These are phyloP conservation scores for Myriosclerotinia curreyana DNA, from an alignment of 2,329 filamentous ascomycete species.

Conservation along the genomic window DNA sequence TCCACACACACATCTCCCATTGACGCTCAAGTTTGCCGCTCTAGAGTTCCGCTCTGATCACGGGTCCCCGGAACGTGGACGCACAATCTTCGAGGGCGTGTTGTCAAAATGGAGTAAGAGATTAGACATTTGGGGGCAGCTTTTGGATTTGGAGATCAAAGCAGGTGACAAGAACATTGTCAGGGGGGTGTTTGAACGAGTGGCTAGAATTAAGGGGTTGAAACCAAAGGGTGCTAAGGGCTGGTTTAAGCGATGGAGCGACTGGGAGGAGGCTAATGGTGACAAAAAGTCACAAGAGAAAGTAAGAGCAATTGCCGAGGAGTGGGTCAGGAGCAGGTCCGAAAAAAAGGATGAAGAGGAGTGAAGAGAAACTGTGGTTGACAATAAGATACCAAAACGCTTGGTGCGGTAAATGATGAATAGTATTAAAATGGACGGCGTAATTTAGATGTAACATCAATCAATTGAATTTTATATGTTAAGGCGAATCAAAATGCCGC, in stretches of 20 bases:
- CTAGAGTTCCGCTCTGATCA: slow-evolving; percentile 84
- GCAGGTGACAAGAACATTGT: slow-evolving; percentile 58
- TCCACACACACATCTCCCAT: slow-evolving; percentile 59
- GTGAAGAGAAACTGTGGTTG: slow-evolving; percentile 4
- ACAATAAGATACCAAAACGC: slow-evolving; percentile 18
- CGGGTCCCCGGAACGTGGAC: slow-evolving; percentile 84
- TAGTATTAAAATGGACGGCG: neutral
- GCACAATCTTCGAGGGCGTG: slow-evolving; percentile 90
- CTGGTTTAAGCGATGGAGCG: slow-evolving; percentile 89
- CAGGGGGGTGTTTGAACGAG: slow-evolving; percentile 78
- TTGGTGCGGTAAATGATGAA: neutral
- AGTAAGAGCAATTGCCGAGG: slow-evolving; percentile 67
- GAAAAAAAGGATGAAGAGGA: slow-evolving; percentile 36
- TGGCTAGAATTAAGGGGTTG: slow-evolving; percentile 64
- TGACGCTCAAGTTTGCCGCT: slow-evolving; percentile 84
- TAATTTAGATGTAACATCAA: slow-evolving; percentile 12
- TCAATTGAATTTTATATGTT: slow-evolving; percentile 6
- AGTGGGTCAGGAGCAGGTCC: slow-evolving; percentile 59
- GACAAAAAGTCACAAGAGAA: slow-evolving; percentile 66
- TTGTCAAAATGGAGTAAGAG: slow-evolving; percentile 83
- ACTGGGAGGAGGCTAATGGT: slow-evolving; percentile 77
- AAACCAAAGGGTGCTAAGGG: slow-evolving; percentile 80
- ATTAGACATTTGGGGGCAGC: slow-evolving; percentile 88
- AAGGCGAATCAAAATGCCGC: neutral
- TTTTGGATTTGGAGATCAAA: slow-evolving; percentile 77